Conservation (phyloP, 2,329 filamentous ascomycete species). For the Colletotrichum endophyticum region DNA sequence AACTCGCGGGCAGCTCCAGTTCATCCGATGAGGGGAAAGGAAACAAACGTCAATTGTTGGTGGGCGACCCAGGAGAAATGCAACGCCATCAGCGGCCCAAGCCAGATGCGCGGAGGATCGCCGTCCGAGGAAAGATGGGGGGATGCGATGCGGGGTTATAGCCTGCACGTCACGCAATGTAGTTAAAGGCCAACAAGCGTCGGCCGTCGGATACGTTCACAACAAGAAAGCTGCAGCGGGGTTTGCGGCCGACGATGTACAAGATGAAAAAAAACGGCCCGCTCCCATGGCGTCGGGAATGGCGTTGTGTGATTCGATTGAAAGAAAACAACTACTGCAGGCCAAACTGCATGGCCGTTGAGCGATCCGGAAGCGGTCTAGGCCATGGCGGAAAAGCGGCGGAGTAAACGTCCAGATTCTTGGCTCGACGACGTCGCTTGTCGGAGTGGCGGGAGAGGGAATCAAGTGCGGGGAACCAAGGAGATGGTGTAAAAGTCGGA, state of each 20-base stretch:
- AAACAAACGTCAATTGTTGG: constrained; percentile 8
- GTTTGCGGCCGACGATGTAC: neutral
- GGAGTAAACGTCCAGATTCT: neutral
- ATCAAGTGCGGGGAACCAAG: neutral
- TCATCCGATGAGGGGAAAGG: neutral
- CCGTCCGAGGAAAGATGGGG: constrained; percentile 5
- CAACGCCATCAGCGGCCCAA: neutral
- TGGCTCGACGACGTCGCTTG: constrained; percentile 1
- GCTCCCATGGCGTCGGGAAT: constrained; percentile 13
- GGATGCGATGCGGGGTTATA: neutral
- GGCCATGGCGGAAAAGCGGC: neutral
- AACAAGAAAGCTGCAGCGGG: neutral
- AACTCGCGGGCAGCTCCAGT: neutral
- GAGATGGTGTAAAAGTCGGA: neutral
- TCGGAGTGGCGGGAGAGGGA: neutral
- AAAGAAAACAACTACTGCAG: neutral
- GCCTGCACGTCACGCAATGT: neutral
- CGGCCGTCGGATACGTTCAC: neutral
- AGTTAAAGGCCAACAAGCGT: neutral
- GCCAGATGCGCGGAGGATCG: constrained; percentile 5
- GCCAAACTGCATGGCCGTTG: neutral
- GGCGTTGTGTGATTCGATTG: neutral
- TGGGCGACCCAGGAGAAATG: neutral
- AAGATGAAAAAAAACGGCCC: neutral
- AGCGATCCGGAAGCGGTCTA: neutral